These are phyloP conservation scores for Botrytis medusae DNA, from an alignment of 2,329 filamentous ascomycete species.

Conservation along the genomic window DNA sequence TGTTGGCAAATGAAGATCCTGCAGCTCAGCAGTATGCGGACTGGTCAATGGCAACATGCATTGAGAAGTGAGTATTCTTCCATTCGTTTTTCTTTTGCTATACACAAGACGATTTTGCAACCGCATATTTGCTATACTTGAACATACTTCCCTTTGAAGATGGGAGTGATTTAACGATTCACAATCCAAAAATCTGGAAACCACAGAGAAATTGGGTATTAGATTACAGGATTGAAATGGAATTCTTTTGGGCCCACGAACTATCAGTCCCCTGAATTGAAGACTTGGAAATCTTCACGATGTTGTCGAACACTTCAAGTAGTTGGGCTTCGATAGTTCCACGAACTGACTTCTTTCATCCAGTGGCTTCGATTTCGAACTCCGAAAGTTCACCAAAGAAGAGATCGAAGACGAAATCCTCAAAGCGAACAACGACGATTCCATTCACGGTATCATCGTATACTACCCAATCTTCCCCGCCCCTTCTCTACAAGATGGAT, in stretches of 20 bases:
- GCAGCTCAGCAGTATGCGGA: constrained; percentile 92
- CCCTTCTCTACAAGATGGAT: constrained; percentile 84
- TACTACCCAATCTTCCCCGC: constrained; percentile 93
- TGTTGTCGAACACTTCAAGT: background rate
- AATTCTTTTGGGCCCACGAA: no score
- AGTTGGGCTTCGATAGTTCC: background rate
- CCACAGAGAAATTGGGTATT: background rate
- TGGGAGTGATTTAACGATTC: background rate
- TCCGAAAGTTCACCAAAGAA: constrained; percentile 82
- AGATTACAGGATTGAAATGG: background rate
- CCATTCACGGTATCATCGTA: constrained; percentile 86
- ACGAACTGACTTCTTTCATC: constrained; percentile 21
- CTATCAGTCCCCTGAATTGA: background rate
- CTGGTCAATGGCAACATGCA: constrained; percentile 95
- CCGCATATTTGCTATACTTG: background rate
- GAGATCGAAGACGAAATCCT: constrained; percentile 86
- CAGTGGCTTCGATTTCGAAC: constrained; percentile 86
- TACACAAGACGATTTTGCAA: background rate
- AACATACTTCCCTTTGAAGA: background rate
- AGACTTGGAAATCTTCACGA: background rate
- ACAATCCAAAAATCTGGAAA: background rate
- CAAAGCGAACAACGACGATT: constrained; percentile 74
- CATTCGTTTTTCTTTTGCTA: background rate
- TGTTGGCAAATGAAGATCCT: constrained; percentile 88
- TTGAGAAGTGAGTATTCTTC: constrained; percentile 74